phyloP scores from a whole-genome alignment of 2,329 filamentous ascomycete species.

The Xylaria polymorpha region DNA sequence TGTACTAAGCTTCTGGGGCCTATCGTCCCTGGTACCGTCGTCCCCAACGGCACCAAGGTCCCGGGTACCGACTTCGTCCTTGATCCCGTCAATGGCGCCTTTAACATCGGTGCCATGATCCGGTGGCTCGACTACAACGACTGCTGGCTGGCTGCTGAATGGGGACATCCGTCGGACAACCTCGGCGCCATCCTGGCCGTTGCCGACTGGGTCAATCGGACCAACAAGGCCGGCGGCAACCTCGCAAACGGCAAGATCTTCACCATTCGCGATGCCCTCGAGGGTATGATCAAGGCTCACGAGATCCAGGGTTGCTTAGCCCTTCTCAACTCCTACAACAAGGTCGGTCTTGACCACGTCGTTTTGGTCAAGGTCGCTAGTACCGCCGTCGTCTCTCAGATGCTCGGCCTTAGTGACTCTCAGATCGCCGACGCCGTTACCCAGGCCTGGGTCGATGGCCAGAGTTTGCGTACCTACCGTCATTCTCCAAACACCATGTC shows the following conservation, averaged over 20 bases:
- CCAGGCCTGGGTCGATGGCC: conserved; percentile 97
- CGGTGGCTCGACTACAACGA: conserved; percentile 99
- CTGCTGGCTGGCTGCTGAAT: conserved; percentile 98
- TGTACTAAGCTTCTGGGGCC: conserved; percentile 95
- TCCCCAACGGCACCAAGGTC: conserved; percentile 91
- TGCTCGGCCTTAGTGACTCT: conserved; percentile 88
- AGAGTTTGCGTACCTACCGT: conserved; percentile 94
- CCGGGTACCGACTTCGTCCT: conserved; percentile 93
- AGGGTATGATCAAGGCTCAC: conserved; percentile 99
- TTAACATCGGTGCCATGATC: conserved; percentile 99
- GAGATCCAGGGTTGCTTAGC: conserved; percentile 98
- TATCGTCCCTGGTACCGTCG: conserved; percentile 86
- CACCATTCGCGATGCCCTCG: conserved; percentile 89
- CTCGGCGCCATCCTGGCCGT: conserved; percentile 95
- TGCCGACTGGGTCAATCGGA: conserved; percentile 96
- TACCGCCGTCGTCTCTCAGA: conserved; percentile 91
- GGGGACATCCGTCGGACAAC: conserved; percentile 99
- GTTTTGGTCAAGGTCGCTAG: conserved; percentile 98
- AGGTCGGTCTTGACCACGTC: conserved; percentile 97
- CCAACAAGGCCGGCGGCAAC: conserved; percentile 79
- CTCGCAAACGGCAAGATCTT: conserved; percentile 88
- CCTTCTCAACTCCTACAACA: conserved; percentile 98
- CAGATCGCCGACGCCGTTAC: conserved; percentile 96
- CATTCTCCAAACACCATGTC: conserved; percentile 99
- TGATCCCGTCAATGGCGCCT: conserved; percentile 93